Base-by-base conservation (phyloP, 257 asterid genomes). In the Primulina tabacum region DNA sequence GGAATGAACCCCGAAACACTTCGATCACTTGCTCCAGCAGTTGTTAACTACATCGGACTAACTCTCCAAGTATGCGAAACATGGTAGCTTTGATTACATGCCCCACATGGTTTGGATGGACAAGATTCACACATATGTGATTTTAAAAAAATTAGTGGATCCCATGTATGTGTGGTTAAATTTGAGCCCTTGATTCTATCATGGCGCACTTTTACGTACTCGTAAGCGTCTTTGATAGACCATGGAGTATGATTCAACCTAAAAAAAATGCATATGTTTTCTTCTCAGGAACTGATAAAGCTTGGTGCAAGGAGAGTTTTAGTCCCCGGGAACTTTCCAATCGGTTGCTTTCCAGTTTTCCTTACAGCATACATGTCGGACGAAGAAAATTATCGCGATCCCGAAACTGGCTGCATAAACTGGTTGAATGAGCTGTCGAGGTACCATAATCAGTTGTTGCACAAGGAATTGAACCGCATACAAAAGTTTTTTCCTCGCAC, bases 281-380 rank as follows among this genome's bases (percentile, higher is more conserved):
- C 6, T 11, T 37, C 38, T 37, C 68, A 86, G 90, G 88, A 82
- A 63, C 26, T 88, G 62, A 77, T 88, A 56, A 70, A 79, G 65
- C 75, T 82, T 16, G 90, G 90, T 37, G 92, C 79, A 0, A 52
- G 29, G 38, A 84, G 85, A 26, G 21, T 84, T 17, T 4, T 88
- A 57, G 89, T 86, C 40, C 90, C 95, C 0, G 86, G 87, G n/a
- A 71, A 67, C 69, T 17, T 73, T 0, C 89, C 95, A 28, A 16
- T 76, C 5, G 95, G 95, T 17, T 86, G 95, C 47, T 0, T 58
- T 16, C 72, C 92, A 10, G 0, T 12, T 12, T 80, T 70, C 40
- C 77, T 82, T 14, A 64, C 87, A 37, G 7, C 58, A 10, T 84
- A 43, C 71, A 26, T 62, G 30, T 35, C 57, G 7, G 67, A 73